Evolutionary conservation across 495 filamentous ascomycete species (phyloP), one percentile per base, ranked within the genome.

Genomic region (Tuber calosporum): DNA sequence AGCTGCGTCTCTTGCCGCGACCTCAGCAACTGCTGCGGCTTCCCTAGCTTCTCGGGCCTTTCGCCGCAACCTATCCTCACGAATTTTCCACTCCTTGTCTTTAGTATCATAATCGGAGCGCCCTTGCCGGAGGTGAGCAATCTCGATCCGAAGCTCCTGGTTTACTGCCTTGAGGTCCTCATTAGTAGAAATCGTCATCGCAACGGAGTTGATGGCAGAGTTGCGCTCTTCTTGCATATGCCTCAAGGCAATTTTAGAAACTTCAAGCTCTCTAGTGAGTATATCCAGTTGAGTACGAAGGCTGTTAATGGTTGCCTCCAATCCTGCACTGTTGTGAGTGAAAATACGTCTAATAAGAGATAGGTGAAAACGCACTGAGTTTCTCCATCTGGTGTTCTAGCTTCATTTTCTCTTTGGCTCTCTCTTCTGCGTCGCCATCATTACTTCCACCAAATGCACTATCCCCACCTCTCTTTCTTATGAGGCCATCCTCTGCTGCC

Each of bases 201-300:
- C 88, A 19, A 91, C 82, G 66, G 91, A 89, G 41, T 86, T 86
- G 39, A 90, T 85, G 8, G 90, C 86, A 70, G 87, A 87, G 76
- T 92, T 89, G 53, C 89, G 85, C 72, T 92, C 90, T 48, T 86
- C 84, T 66, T 86, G 88, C 53, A 91, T 80, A 40, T 87, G 87
- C 72, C 87, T 87, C 58, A 89, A 81, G 8, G 86, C 84, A 26
- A 87, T 86, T 69, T 91, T 88, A n/a, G 88, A 82, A 11, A 88
- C 84, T 68, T 89, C 84, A 8, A 85, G 75, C 78, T 89, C 89
- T 43, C 89, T 86, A 69, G 89, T 86, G 34, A 88, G 81, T 40
- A 86, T 83, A 43, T 91, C 89, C 15, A 91, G 78, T 48, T 86
- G 85, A 26, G 85, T 84, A 70, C 89, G 87, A 34, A 91, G 81